phyloP scores from a whole-genome alignment of 495 filamentous ascomycete genomes.

The Wilcoxina mikolae region DNA sequence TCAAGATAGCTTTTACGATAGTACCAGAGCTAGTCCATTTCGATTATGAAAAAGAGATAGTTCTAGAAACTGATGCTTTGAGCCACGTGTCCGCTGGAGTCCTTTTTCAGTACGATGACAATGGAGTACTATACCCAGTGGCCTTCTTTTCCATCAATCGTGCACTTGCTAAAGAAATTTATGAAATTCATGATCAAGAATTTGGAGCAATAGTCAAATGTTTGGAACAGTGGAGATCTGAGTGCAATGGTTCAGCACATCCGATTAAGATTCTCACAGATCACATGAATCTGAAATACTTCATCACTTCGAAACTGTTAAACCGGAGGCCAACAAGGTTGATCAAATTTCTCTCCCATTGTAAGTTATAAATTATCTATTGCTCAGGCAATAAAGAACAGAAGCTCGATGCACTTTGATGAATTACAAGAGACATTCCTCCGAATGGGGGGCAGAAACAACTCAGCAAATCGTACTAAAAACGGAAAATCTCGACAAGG shows the following conservation, averaged over 20 bases:
- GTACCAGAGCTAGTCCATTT: constrained; percentile 7
- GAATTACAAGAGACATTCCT: no score
- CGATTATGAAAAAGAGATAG: background rate
- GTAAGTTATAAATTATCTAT: background rate
- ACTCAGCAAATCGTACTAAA: no score
- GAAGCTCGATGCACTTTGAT: background rate
- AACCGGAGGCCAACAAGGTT: background rate
- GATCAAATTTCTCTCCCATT: background rate
- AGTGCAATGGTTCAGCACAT: background rate
- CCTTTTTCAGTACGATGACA: constrained; percentile 4
- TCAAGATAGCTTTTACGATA: background rate
- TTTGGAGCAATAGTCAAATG: background rate
- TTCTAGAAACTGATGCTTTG: constrained; percentile 8
- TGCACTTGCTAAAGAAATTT: background rate
- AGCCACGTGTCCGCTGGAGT: constrained; percentile 7
- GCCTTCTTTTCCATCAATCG: constrained; percentile 15
- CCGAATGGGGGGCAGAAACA: no score
- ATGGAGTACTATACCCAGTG: constrained; percentile 3
- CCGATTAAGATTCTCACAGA: constrained; percentile 15
- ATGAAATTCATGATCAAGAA: constrained; percentile 10
- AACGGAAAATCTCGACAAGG: no score
- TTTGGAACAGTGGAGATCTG: constrained; percentile 1
- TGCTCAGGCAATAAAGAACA: background rate
- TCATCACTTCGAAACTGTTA: background rate
- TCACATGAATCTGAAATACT: constrained; percentile 17